Base-by-base conservation (phyloP, 2,329 filamentous ascomycete genomes). In the Zymoseptoria passerinii region DNA sequence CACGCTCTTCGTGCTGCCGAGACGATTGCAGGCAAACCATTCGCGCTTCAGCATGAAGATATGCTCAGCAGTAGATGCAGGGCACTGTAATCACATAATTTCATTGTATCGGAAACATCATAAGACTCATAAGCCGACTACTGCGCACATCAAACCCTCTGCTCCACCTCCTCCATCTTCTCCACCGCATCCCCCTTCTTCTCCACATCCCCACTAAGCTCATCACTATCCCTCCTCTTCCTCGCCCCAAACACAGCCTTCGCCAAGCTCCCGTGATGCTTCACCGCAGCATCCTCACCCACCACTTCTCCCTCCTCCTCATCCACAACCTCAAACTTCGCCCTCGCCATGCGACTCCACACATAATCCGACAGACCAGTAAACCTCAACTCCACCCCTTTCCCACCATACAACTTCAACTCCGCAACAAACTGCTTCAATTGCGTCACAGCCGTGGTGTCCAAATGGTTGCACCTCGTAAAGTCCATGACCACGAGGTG, bases 401-500 rank as follows among this genome's bases (percentile, higher is more conserved):
- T 68, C 0, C 81, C 81, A 0, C 76, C 77, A 56, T 80, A 83
- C 23, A 75, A 75, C 18, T 74, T 72, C 3, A 83, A 62, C 62
- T 82, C 80, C 13, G 71, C 71, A 18, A 78, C 72, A 19, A 84
- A 68, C 40, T 79, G 79, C 48, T 73, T 73, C 6, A 84, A 67
- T 8, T 80, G 77, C 0, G 74, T 72, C 3, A 81, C 73, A 0
- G 78, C 81, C 0, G 81, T 84, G 0, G 77, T 76, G 58, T 84
- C 82, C 8, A 81, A 74, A 59, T 81, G 79, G 16, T 78, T 78
- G 18, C 81, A 78, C 56, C 76, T 75, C 1, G 70, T 69, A 55
- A 84, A 78, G 62, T 84, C 81, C 0, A 84, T 70, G 0, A 84
- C 73, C 0, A 84, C 74, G 2, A 80, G 68, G 0, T 73, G 71